Evolutionary conservation across 331 rosid genomes (phyloP).

Genomic region (Stylosanthes scabra): DNA sequence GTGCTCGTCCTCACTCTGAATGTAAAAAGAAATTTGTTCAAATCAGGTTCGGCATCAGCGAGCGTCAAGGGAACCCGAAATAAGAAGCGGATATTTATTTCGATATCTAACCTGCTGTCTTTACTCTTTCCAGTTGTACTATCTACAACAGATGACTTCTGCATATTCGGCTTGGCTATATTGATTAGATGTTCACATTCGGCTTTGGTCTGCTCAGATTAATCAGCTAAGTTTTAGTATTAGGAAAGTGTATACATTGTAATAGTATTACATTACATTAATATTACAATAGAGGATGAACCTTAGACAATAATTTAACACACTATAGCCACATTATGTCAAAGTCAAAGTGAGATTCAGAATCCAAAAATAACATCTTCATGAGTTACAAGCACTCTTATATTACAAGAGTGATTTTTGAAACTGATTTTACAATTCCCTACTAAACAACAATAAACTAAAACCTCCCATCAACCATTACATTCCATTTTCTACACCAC

Average conservation of each 20-base stretch:
- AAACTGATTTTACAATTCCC: background rate
- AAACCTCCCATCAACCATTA: background rate
- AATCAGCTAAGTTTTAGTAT: conserved; percentile 30
- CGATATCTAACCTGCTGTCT: conserved; percentile 72
- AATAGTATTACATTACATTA: background rate
- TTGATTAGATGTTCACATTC: conserved; percentile 86
- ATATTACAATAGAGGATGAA: conserved; percentile 7
- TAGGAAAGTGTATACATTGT: conserved; percentile 1
- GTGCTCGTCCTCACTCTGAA: conserved; percentile 87
- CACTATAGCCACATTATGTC: background rate
- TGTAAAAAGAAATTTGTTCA: conserved; percentile 4
- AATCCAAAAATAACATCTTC: background rate
- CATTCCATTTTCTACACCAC: too few relatives aligned
- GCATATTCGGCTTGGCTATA: conserved; percentile 81
- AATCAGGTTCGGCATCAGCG: conserved; percentile 16
- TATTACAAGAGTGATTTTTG: background rate
- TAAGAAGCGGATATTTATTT: conserved; percentile 32
- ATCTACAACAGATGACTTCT: conserved; percentile 77
- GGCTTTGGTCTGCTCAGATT: conserved; percentile 67
- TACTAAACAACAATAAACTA: background rate
- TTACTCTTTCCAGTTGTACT: conserved; percentile 74
- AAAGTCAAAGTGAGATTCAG: background rate
- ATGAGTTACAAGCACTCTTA: too few relatives aligned
- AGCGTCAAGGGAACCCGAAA: conserved; percentile 11
- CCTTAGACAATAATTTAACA: background rate